Percentiles rank a stretch among this genome's conserved stretches.
Evolutionary conservation across 441 rosid species (phyloP).

Genomic region (Adansonia madagascariensis): DNA sequence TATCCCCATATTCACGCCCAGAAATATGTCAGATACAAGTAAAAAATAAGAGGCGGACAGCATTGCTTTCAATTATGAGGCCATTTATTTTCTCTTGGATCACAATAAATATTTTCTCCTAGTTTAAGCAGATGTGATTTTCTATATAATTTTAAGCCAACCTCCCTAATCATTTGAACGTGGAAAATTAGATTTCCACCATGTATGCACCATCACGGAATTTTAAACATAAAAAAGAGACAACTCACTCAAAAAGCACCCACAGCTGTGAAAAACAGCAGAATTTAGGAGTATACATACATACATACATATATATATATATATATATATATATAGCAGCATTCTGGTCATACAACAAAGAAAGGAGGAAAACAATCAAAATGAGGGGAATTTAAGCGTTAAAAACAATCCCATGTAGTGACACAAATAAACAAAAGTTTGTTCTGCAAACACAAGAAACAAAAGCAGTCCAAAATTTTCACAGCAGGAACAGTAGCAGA

Average conservation of each 20-base stretch:
- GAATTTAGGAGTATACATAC: no score
- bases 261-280: no score
- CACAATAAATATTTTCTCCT: no score
- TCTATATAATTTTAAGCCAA: neutral
- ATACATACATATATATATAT: no score
- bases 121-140: neutral
- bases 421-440: neutral
- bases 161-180: neutral
- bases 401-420: neutral
- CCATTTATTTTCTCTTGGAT: no score
- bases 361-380: neutral
- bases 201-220: no score
- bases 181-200: neutral
- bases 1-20: no score
- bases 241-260: neutral
- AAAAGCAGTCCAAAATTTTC: neutral
- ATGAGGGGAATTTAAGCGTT: neutral
- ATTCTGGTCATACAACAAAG: neutral
- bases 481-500: neutral
- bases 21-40: no score
- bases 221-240: neutral
- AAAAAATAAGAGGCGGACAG: no score
- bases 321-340: neutral
- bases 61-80: no score
- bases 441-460: neutral